A percentile compares a stretch with the other conserved stretches of the same genome.
phyloP scores from a whole-genome alignment of 2,329 filamentous ascomycete species.

The Akanthomyces lecanii region DNA sequence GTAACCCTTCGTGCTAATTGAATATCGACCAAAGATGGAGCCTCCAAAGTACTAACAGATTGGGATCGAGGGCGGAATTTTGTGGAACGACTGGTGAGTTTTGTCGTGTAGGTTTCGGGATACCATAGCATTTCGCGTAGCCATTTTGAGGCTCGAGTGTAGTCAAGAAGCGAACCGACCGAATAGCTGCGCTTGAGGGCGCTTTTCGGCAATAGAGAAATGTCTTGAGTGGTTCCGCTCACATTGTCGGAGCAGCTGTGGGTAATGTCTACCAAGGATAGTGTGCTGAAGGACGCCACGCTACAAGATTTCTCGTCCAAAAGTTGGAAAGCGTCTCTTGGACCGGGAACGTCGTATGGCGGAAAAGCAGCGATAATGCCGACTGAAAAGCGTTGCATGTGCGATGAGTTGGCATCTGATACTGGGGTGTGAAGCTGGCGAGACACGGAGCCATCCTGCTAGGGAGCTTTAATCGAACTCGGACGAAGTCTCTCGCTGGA shows the following conservation, averaged over 20 bases:
- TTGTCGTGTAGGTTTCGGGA: slow-evolving; percentile 25
- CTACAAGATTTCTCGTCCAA: slow-evolving; percentile 10
- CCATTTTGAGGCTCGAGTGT: slow-evolving; percentile 32
- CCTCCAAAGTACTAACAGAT: background rate
- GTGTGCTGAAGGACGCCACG: slow-evolving; percentile 3
- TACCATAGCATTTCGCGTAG: slow-evolving; percentile 29
- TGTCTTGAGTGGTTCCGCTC: background rate
- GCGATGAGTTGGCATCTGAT: background rate
- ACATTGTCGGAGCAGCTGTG: slow-evolving; percentile 9
- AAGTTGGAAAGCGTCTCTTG: background rate
- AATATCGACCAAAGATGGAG: slow-evolving; percentile 18
- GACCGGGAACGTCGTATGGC: background rate
- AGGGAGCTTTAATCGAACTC: slow-evolving; percentile 1
- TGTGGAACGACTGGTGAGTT: slow-evolving; percentile 26
- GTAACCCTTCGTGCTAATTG: slow-evolving; percentile 21
- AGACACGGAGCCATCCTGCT: slow-evolving; percentile 17
- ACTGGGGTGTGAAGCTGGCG: slow-evolving; percentile 6
- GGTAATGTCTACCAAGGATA: background rate
- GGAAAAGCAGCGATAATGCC: background rate
- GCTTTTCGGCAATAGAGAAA: background rate
- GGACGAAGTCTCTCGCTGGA: background rate
- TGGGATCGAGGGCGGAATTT: background rate
- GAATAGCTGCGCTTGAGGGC: slow-evolving; percentile 23
- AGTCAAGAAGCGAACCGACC: slow-evolving; percentile 29
- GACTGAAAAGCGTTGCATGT: background rate